Evolutionary conservation across 768 basidiomycete species (phyloP).

Genomic region (Pisolithus marmoratus): DNA sequence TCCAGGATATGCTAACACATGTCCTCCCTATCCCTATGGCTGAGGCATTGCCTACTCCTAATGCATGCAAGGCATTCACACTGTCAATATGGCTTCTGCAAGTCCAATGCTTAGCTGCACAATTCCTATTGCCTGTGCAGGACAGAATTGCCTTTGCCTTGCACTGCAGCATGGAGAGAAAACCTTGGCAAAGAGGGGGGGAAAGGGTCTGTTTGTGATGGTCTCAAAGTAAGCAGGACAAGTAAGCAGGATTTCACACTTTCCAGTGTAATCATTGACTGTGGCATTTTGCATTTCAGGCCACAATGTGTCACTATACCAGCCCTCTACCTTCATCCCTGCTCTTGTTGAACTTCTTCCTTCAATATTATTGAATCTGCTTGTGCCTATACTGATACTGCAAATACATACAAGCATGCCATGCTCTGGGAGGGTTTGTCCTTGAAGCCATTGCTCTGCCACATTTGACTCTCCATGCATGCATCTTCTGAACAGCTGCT

Average conservation of each 20-base stretch:
- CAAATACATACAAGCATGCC: constrained; percentile 69
- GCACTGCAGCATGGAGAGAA: constrained; percentile 72
- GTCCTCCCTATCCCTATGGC: constrained; percentile 71
- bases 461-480: constrained; percentile 41
- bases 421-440: constrained; percentile 69
- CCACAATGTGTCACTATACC: constrained; percentile 57
- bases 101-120: constrained; percentile 57
- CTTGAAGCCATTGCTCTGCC: constrained; percentile 47
- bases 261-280: constrained; percentile 8
- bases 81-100: constrained; percentile 73
- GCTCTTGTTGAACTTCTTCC: constrained; percentile 57
- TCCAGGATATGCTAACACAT: constrained; percentile 53
- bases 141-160: constrained; percentile 68
- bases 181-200: constrained; percentile 87
- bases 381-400: constrained; percentile 58
- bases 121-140: constrained; percentile 54
- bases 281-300: constrained; percentile 44
- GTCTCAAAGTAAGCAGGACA: constrained; percentile 54
- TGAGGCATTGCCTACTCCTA: constrained; percentile 66
- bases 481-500: constrained; percentile 45
- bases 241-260: too few relatives aligned
- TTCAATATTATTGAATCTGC: constrained; percentile 55
- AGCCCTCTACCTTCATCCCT: constrained; percentile 64
- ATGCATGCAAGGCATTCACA: constrained; percentile 81
- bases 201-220: constrained; percentile 76